These are phyloP conservation scores for Botrytis pseudocinerea DNA, from an alignment of 2,329 filamentous ascomycete genomes.

Conservation along the genomic window DNA sequence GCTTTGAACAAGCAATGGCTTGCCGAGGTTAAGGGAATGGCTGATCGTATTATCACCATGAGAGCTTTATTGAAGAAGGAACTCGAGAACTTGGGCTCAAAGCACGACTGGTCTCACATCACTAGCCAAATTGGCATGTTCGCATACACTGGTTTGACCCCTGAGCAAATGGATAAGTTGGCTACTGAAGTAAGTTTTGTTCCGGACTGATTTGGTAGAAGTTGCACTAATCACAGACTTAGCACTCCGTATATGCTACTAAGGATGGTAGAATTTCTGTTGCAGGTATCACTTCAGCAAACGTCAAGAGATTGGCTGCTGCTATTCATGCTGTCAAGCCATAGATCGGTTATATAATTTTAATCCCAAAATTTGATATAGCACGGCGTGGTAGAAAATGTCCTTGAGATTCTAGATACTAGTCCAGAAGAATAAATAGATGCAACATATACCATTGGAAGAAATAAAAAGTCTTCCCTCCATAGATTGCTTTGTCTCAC, in stretches of 20 bases:
- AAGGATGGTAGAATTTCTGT: slow-evolving; percentile 87
- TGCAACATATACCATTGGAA: background rate
- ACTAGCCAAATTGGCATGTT: slow-evolving; percentile 99
- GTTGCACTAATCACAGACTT: slow-evolving; percentile 26
- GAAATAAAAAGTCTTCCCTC: slow-evolving; percentile 4
- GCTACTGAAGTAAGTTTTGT: slow-evolving; percentile 70
- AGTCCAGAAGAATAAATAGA: background rate
- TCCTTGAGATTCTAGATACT: background rate
- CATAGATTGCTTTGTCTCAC: background rate
- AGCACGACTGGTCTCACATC: slow-evolving; percentile 98
- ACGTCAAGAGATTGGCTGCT: slow-evolving; percentile 78
- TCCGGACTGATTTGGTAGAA: slow-evolving; percentile 30
- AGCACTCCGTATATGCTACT: slow-evolving; percentile 95
- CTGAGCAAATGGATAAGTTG: slow-evolving; percentile 87
- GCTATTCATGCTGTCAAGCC: slow-evolving; percentile 79
- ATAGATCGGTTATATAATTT: slow-evolving; percentile 27
- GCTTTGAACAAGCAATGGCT: slow-evolving; percentile 92
- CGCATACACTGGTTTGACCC: slow-evolving; percentile 89
- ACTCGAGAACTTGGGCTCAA: slow-evolving; percentile 90
- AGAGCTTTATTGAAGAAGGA: slow-evolving; percentile 90
- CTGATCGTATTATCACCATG: slow-evolving; percentile 99
- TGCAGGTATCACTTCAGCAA: slow-evolving; percentile 77
- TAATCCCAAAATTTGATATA: background rate
- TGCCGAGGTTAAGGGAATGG: slow-evolving; percentile 96
- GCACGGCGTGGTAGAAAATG: background rate